Percentiles rank a stretch among this genome's conserved stretches.
Conservation (phyloP, 2,329 filamentous ascomycete species). For the Ophiostoma angusticollis region DNA sequence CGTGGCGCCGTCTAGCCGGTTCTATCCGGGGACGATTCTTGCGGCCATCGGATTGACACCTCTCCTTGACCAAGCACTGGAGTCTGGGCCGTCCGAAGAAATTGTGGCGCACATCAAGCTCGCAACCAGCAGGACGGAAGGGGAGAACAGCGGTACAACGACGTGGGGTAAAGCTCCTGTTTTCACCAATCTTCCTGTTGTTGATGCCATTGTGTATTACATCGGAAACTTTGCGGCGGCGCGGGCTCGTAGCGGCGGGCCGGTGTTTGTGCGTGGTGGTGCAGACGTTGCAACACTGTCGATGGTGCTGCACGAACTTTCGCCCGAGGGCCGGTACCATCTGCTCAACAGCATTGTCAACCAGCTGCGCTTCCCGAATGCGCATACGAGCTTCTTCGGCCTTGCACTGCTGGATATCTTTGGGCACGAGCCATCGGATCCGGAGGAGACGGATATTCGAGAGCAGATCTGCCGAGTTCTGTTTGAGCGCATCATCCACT, state of each 20-base stretch:
- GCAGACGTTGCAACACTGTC: constrained; percentile 62
- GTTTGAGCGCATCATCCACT: constrained; percentile 74
- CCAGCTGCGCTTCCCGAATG: constrained; percentile 81
- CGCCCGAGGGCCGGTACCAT: constrained; percentile 70
- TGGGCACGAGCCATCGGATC: constrained; percentile 56
- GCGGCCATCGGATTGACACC: constrained; percentile 42
- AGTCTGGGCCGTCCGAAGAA: constrained; percentile 54
- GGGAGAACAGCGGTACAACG: constrained; percentile 36
- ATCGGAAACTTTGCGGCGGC: constrained; percentile 62
- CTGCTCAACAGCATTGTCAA: constrained; percentile 76
- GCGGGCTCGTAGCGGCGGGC: constrained; percentile 45
- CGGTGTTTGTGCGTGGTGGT: constrained; percentile 51
- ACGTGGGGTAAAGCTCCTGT: constrained; percentile 55
- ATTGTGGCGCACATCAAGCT: constrained; percentile 65
- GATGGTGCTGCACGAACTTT: constrained; percentile 61
- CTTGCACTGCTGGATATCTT: constrained; percentile 77
- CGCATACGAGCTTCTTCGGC: constrained; percentile 86
- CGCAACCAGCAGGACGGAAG: constrained; percentile 47
- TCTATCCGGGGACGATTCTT: constrained; percentile 46
- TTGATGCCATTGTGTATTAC: constrained; percentile 76
- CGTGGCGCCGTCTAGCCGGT: constrained; percentile 50
- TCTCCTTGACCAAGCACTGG: constrained; percentile 45
- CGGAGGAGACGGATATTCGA: constrained; percentile 69
- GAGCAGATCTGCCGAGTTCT: constrained; percentile 85
- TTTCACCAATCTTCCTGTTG: constrained; percentile 54